Conservation (phyloP, 805 yeast genomes). For the Starmerella riodocensis region DNA sequence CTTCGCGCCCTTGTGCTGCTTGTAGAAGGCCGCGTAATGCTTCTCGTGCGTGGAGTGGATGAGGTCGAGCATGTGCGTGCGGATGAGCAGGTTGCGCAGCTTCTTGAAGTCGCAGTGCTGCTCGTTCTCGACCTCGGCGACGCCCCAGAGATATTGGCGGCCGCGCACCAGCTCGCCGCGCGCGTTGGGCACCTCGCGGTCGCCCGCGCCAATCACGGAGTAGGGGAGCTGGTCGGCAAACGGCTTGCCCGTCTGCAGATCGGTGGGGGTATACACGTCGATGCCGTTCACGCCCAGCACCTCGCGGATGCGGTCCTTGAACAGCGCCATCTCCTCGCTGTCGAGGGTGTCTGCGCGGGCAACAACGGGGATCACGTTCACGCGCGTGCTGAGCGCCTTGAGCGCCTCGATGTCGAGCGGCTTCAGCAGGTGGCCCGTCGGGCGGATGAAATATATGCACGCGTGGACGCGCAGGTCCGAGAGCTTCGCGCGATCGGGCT, state of each 20-base stretch:
- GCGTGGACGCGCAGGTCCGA: slow-evolving; percentile 66
- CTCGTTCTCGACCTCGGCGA: slow-evolving; percentile 67
- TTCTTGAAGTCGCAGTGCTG: slow-evolving; percentile 62
- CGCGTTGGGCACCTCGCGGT: slow-evolving; percentile 32
- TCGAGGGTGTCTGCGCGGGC: slow-evolving; percentile 70
- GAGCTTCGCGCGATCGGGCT: slow-evolving; percentile 44
- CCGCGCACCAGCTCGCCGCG: slow-evolving; percentile 49
- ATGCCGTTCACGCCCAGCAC: slow-evolving; percentile 45
- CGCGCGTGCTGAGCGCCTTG: slow-evolving; percentile 56
- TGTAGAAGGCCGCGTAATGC: slow-evolving; percentile 59
- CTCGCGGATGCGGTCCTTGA: slow-evolving; percentile 41
- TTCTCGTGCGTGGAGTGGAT: slow-evolving; percentile 57
- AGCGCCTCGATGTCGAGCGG: slow-evolving; percentile 61
- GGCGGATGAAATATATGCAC: slow-evolving; percentile 69
- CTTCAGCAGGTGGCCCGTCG: slow-evolving; percentile 47
- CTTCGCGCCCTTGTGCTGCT: slow-evolving; percentile 41
- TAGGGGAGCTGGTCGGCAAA: slow-evolving; percentile 44
- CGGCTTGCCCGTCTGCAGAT: slow-evolving; percentile 21
- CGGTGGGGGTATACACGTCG: slow-evolving; percentile 38
- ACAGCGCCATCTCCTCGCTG: slow-evolving; percentile 37
- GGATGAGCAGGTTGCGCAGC: slow-evolving; percentile 52
- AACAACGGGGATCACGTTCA: slow-evolving; percentile 70
- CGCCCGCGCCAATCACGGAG: slow-evolving; percentile 53
- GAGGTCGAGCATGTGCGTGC: slow-evolving; percentile 64
- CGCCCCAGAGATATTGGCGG: slow-evolving; percentile 74